These are phyloP conservation scores for Epichloe gansuensis DNA, from an alignment of 2,329 filamentous ascomycete species.

Conservation along the genomic window DNA sequence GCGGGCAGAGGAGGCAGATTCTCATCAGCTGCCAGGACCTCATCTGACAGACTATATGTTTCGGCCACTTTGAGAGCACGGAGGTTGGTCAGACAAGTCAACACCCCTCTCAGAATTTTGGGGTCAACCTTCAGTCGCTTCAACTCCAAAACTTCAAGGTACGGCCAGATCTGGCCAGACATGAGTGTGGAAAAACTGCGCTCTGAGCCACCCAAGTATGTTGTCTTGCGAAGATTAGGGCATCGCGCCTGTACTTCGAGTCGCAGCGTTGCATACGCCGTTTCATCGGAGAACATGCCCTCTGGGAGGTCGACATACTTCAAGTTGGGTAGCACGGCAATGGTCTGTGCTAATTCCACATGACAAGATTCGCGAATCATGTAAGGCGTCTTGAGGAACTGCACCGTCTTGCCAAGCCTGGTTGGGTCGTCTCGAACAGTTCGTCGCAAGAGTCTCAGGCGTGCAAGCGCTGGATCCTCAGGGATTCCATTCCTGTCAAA, in stretches of 20 bases:
- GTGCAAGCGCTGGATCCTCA: conserved; percentile 64
- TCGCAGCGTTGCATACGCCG: conserved; percentile 60
- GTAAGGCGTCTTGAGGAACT: conserved; percentile 80
- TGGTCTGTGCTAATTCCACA: conserved; percentile 70
- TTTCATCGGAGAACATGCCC: conserved; percentile 73
- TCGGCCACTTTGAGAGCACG: conserved; percentile 64
- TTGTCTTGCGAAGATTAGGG: conserved; percentile 79
- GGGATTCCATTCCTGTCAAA: conserved; percentile 69
- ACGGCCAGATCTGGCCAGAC: conserved; percentile 52
- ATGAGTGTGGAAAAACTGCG: conserved; percentile 60
- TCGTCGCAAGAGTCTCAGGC: conserved; percentile 67
- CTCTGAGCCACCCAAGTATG: conserved; percentile 68
- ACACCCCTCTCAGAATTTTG: conserved; percentile 54
- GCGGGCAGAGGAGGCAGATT: conserved; percentile 62
- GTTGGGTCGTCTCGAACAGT: conserved; percentile 68
- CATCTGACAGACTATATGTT: conserved; percentile 60
- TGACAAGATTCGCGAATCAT: conserved; percentile 87
- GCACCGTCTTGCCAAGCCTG: conserved; percentile 55
- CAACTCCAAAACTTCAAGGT: conserved; percentile 63
- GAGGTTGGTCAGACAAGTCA: conserved; percentile 54
- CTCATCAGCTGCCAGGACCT: conserved; percentile 56
- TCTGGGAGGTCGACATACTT: conserved; percentile 85
- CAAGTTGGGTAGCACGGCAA: conserved; percentile 74
- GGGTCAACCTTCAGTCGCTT: conserved; percentile 58
- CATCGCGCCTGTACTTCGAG: conserved; percentile 78